Percentiles rank a stretch among this genome's conserved stretches.
These are phyloP conservation scores for Cryptosporidium muris DNA, from an alignment of 169 alveolate species.

Conservation along the genomic window DNA sequence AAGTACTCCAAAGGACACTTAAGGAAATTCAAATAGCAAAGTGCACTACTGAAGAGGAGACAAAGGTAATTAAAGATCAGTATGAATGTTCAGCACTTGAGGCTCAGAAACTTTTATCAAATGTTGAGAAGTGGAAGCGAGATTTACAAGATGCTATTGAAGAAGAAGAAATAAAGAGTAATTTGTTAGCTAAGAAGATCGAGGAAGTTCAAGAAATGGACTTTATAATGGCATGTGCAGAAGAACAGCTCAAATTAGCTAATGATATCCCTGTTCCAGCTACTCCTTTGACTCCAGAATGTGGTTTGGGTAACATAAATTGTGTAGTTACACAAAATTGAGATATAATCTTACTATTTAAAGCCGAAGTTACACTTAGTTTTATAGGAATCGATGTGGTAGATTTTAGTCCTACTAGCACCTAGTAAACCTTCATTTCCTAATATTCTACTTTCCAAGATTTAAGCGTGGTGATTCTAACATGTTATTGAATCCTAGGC, in stretches of 20 bases:
- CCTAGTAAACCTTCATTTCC: too few relatives aligned
- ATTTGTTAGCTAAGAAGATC: constrained; percentile 7
- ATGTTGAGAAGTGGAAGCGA: constrained; percentile 15
- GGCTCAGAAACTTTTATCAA: constrained; percentile 38
- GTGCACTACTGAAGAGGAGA: constrained; percentile 7
- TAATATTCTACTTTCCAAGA: too few relatives aligned
- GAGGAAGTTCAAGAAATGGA: constrained; percentile 29
- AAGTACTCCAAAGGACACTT: constrained; percentile 15
- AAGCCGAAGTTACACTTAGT: too few relatives aligned
- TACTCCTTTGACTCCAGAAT: constrained; percentile 24
- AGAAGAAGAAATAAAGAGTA: constrained; percentile 31
- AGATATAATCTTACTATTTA: too few relatives aligned
- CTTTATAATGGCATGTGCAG: background rate
- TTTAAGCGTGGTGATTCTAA: too few relatives aligned
- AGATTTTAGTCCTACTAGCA: too few relatives aligned
- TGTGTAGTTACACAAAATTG: too few relatives aligned
- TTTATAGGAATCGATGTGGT: too few relatives aligned
- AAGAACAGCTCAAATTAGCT: constrained; percentile 1
- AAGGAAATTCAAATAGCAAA: constrained; percentile 41
- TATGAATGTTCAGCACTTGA: background rate
- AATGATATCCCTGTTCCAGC: constrained; percentile 9
- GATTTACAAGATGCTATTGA: constrained; percentile 21
- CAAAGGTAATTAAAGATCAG: constrained; percentile 8
- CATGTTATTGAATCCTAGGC: too few relatives aligned
- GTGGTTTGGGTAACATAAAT: too few relatives aligned